These are phyloP conservation scores for Kuraishia floccosa DNA, from an alignment of 805 yeast species.

Conservation along the genomic window DNA sequence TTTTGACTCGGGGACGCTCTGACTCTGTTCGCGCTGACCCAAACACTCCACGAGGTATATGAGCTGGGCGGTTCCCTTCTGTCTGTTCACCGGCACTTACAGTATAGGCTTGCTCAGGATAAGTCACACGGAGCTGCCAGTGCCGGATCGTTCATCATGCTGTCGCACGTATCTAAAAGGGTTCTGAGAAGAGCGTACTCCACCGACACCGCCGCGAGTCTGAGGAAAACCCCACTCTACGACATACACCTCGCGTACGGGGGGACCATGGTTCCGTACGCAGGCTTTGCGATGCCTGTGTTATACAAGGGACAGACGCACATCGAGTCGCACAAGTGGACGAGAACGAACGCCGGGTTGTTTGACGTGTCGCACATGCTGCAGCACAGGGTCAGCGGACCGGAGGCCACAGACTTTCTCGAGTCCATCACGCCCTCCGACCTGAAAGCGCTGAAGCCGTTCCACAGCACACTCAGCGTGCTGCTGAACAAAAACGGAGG, in stretches of 20 bases:
- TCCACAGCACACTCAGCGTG: slow-evolving; percentile 67
- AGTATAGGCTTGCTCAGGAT: too few species aligned
- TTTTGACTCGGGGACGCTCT: too few species aligned
- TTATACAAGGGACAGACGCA: slow-evolving; percentile 77
- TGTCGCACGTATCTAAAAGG: neutral
- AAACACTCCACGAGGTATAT: too few species aligned
- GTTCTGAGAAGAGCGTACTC: slow-evolving; percentile 8
- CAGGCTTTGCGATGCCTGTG: slow-evolving; percentile 95
- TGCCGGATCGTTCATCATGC: too few species aligned
- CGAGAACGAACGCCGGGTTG: slow-evolving; percentile 74
- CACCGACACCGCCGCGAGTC: slow-evolving; percentile 14
- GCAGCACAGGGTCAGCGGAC: slow-evolving; percentile 73
- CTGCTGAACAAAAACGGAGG: slow-evolving; percentile 64
- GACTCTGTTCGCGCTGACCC: too few species aligned
- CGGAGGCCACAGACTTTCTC: slow-evolving; percentile 53
- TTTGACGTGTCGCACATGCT: slow-evolving; percentile 98
- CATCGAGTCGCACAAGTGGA: slow-evolving; percentile 92
- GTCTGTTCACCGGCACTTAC: too few species aligned
- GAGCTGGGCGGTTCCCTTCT: too few species aligned
- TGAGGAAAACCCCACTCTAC: slow-evolving; percentile 64
- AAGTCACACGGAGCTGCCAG: too few species aligned
- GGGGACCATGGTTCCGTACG: slow-evolving; percentile 91
- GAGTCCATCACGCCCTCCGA: slow-evolving; percentile 87
- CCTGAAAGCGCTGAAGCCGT: slow-evolving; percentile 40
- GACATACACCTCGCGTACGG: slow-evolving; percentile 69